phyloP scores from a whole-genome alignment of 345 rosid genomes.

The Citrus maxima region DNA sequence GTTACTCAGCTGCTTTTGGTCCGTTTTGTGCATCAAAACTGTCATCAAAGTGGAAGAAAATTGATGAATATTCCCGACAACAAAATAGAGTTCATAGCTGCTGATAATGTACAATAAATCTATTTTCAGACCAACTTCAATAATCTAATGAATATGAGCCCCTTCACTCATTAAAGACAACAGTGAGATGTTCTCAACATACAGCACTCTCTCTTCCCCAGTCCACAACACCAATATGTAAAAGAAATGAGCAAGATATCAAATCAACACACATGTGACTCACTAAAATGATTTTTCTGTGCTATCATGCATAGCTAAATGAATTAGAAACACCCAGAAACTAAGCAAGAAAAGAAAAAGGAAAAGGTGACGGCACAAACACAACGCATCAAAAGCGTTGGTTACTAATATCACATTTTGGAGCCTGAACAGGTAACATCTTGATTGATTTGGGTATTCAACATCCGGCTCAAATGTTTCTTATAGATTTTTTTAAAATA shows the following conservation, averaged over 20 bases:
- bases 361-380: background rate
- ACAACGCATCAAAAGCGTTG: background rate
- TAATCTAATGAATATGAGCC: background rate
- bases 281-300: background rate
- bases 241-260: background rate
- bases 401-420: background rate
- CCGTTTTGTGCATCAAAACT: constrained; percentile 92
- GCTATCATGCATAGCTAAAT: background rate
- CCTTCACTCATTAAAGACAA: background rate
- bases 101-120: background rate
- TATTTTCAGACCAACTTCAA: background rate
- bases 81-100: background rate
- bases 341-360: background rate
- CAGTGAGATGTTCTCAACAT: no score
- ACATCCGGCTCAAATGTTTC: background rate
- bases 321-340: background rate
- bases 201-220: background rate
- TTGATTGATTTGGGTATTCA: background rate
- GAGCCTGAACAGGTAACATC: background rate
- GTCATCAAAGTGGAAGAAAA: constrained; percentile 18
- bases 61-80: background rate
- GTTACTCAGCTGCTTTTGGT: constrained; percentile 94
- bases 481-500: background rate
- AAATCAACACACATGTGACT: background rate
- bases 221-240: background rate